Evolutionary conservation across 2,329 filamentous ascomycete genomes (phyloP), one percentile per base, ranked within the genome.

Genomic region (Pyrenochaeta sp.): DNA sequence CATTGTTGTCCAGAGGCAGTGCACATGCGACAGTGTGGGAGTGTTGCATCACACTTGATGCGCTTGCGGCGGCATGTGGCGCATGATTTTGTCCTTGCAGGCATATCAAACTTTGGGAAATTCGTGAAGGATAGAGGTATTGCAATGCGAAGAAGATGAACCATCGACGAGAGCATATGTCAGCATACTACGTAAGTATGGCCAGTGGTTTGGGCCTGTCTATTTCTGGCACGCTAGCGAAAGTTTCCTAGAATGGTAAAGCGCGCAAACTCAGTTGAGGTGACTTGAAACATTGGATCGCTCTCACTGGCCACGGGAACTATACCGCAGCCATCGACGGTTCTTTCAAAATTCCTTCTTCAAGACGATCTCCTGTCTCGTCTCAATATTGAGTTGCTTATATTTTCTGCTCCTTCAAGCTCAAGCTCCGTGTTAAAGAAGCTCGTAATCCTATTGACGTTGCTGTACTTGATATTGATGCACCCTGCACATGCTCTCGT

Each of bases 1-100:
- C 65, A 69, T 24, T 46, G 7, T 14, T 51, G 51, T 7, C 53
- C 51, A 4, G 51, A 53, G 6, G 55, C 50, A n/a, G 50, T 53
- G 36, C 65, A 67, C 59, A 65, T 65, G 2, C 60, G 44, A 40
- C 65, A 69, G 29, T 62, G 35, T 6, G 64, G 64, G 3, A 65
- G 41, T 4, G 60, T 66, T 9, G 54, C 60, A 36, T 68, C 65
- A 49, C 63, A 69, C 52, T 58, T 64, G 15, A 69, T 68, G 17
- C 65, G 59, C 45, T 63, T 67, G 38, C 58, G 57, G 19, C 63
- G 61, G 35, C 65, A 70, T n/a, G 38, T 40, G 6, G 50, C 56
- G 34, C 63, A 68, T 9, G 61, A 50, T 29, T 57, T 61, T 13
- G 55, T 66, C 42, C 63, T 51, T 14, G 55, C 22, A 20, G 61